Evolutionary conservation across 2,329 filamentous ascomycete species (phyloP).

Genomic region (Zymoseptoria ardabiliae): DNA sequence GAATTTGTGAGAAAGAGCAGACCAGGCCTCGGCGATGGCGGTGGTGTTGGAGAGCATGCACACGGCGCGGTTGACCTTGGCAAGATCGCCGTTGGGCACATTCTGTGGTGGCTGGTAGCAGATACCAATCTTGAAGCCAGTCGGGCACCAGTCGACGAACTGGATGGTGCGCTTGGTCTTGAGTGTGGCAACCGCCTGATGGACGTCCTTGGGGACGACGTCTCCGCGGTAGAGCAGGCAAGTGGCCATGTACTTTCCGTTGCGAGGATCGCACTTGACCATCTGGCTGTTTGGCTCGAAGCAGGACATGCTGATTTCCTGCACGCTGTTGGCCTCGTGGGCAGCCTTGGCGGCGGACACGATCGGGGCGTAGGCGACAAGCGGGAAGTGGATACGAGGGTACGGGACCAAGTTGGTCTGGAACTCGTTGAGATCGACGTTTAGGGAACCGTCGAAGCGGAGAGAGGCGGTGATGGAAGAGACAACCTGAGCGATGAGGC

Average conservation of each 20-base stretch:
- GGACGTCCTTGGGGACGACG: constrained; percentile 92
- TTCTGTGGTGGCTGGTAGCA: constrained; percentile 97
- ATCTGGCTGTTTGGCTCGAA: constrained; percentile 99
- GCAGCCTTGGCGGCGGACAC: constrained; percentile 91
- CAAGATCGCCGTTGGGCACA: constrained; percentile 93
- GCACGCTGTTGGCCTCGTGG: constrained; percentile 95
- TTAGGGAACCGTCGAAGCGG: constrained; percentile 96
- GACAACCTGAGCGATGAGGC: constrained; percentile 96
- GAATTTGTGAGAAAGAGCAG: constrained; percentile 93
- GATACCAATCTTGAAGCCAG: constrained; percentile 99
- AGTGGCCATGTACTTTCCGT: constrained; percentile 99
- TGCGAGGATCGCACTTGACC: constrained; percentile 98
- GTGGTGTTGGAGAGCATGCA: constrained; percentile 99
- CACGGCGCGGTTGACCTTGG: constrained; percentile 96
- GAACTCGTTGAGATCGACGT: constrained; percentile 99
- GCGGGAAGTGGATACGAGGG: constrained; percentile 97
- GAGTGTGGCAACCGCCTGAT: constrained; percentile 84
- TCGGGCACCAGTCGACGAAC: constrained; percentile 99
- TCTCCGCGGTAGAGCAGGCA: constrained; percentile 97
- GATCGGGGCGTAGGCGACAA: constrained; percentile 91
- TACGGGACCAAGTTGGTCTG: constrained; percentile 99
- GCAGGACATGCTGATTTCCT: constrained; percentile 98
- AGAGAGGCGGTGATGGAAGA: constrained; percentile 98
- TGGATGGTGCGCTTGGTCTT: constrained; percentile 99
- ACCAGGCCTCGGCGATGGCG: constrained; percentile 97